A percentile compares a stretch with the other conserved stretches of the same genome.
Evolutionary conservation across 1,139 yeast species (phyloP).

Genomic region (Debaryomyces singareniensis): DNA sequence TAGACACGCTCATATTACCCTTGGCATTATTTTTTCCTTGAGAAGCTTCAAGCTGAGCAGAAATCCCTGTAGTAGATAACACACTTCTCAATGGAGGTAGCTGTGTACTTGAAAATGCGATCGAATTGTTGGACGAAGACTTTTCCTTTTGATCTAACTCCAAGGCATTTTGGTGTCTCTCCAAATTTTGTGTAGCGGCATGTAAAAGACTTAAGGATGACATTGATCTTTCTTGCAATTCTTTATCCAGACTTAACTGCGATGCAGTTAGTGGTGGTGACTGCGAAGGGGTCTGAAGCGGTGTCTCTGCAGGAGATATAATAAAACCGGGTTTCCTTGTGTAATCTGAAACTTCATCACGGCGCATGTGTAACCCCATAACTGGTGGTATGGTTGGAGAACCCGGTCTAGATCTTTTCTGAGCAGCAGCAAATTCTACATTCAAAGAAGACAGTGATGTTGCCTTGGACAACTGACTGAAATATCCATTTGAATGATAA

Average conservation of each 20-base stretch:
- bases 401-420: constrained; percentile 37
- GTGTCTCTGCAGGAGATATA: constrained; percentile 32
- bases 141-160: background rate
- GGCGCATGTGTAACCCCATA: constrained; percentile 1
- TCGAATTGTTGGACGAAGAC: constrained; percentile 16
- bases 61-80: background rate
- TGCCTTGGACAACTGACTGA: constrained; percentile 16
- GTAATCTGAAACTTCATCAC: constrained; percentile 1
- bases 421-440: constrained; percentile 21
- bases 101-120: constrained; percentile 36
- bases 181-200: constrained; percentile 18
- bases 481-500: constrained; percentile 8
- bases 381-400: constrained; percentile 15
- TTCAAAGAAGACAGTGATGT: constrained; percentile 21
- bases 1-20: background rate
- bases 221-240: constrained; percentile 5
- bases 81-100: constrained; percentile 26
- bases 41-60: background rate
- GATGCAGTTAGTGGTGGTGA: constrained; percentile 34
- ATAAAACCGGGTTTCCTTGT: constrained; percentile 9
- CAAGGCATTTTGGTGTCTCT: constrained; percentile 8
- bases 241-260: constrained; percentile 1
- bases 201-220: constrained; percentile 13
- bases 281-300: constrained; percentile 39
- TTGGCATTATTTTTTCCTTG: too few relatives aligned